These are phyloP conservation scores for Trichoderma endophyticum DNA, from an alignment of 2,329 filamentous ascomycete genomes.

Conservation along the genomic window DNA sequence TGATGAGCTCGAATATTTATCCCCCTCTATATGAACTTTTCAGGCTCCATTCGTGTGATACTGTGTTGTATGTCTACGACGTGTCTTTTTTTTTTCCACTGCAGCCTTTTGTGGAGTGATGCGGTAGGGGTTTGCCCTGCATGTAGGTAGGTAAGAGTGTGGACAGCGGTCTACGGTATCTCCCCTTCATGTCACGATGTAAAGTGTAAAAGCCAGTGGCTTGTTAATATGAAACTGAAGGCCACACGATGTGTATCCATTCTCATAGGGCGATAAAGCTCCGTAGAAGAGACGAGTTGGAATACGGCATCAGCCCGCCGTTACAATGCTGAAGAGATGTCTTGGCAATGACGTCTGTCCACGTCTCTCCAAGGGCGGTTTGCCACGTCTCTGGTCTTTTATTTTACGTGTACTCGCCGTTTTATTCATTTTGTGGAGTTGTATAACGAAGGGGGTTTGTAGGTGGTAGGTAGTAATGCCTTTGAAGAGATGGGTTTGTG, in stretches of 20 bases:
- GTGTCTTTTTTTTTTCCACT: not conserved
- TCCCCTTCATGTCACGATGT: not conserved
- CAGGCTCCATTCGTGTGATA: not conserved
- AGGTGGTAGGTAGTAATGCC: not conserved
- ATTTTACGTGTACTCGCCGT: not conserved
- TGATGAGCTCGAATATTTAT: slow-evolving; percentile 15
- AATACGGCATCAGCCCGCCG: not conserved
- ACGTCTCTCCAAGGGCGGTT: not conserved
- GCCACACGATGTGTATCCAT: not conserved
- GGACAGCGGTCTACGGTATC: not conserved
- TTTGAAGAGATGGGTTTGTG: not conserved
- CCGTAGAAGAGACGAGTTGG: not conserved
- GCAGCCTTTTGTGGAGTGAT: slow-evolving; percentile 1
- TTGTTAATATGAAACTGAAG: not conserved
- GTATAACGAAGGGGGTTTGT: not conserved
- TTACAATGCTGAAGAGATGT: not conserved
- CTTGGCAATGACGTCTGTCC: not conserved
- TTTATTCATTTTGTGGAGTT: not conserved
- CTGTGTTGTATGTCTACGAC: not conserved
- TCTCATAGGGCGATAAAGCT: not conserved
- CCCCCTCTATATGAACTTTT: not conserved
- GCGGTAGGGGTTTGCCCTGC: slow-evolving; percentile 17
- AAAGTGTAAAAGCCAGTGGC: not conserved
- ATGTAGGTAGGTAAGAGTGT: not conserved
- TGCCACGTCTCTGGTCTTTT: not conserved